Evolutionary conservation across 441 rosid genomes (phyloP).

Genomic region (Kokia cookei): DNA sequence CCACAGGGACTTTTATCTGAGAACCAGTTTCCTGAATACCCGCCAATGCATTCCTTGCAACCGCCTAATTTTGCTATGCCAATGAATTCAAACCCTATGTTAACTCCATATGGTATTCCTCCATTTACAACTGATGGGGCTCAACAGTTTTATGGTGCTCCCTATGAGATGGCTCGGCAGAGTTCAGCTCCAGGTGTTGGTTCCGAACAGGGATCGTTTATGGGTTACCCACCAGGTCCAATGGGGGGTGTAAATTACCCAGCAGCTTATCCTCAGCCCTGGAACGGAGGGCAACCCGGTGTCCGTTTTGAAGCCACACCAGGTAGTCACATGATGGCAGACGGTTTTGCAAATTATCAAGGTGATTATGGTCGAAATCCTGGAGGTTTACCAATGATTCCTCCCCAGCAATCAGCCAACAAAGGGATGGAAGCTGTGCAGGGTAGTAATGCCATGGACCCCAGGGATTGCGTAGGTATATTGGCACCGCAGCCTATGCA

Average conservation of each 20-base stretch:
- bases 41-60: constrained; percentile 57
- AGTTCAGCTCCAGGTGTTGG: constrained; percentile 55
- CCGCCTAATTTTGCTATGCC: constrained; percentile 59
- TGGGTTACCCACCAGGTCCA: constrained; percentile 63
- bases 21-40: constrained; percentile 51
- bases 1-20: constrained; percentile 49
- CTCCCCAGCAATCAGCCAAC: constrained; percentile 30
- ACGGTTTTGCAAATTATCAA: constrained; percentile 48
- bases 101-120: constrained; percentile 47
- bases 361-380: constrained; percentile 53
- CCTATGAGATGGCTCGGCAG: constrained; percentile 50
- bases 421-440: constrained; percentile 43
- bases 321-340: constrained; percentile 35
- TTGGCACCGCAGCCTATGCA: constrained; percentile 41
- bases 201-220: constrained; percentile 62
- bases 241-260: constrained; percentile 43
- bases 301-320: constrained; percentile 27
- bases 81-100: constrained; percentile 52
- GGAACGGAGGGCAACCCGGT: constrained; percentile 51
- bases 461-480: constrained; percentile 44
- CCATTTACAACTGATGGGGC: constrained; percentile 64
- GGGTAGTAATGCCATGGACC: constrained; percentile 29
- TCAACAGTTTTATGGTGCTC: constrained; percentile 56
- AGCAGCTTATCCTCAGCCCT: constrained; percentile 55
- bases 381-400: constrained; percentile 31